phyloP scores from a whole-genome alignment of 805 yeast species.

The Myxozyma kluyveri region DNA sequence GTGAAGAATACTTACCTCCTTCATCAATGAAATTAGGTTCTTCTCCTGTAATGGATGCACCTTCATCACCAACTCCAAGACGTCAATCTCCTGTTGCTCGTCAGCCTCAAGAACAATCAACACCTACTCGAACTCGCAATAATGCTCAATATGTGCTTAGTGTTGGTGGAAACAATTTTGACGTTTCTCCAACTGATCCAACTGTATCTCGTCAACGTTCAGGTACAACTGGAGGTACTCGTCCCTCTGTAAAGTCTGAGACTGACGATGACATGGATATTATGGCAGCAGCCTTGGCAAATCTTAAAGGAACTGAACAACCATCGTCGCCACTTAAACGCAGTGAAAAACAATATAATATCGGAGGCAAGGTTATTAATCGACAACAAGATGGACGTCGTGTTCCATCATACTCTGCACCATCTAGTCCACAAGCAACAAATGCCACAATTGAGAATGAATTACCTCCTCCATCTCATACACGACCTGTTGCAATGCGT shows the following conservation, averaged over 20 bases:
- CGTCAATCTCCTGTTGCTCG: neutral
- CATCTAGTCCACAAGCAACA: slow-evolving; percentile 31
- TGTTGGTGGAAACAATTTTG: slow-evolving; percentile 26
- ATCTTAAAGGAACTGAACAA: slow-evolving; percentile 35
- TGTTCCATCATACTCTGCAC: slow-evolving; percentile 34
- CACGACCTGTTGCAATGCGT: neutral
- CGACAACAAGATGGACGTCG: slow-evolving; percentile 14
- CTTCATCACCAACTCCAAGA: neutral
- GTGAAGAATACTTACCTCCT: slow-evolving; percentile 1
- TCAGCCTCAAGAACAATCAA: neutral
- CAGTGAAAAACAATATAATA: slow-evolving; percentile 14
- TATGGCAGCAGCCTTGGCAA: slow-evolving; percentile 53
- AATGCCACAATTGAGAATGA: slow-evolving; percentile 8
- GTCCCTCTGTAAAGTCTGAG: neutral
- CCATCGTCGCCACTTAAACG: neutral
- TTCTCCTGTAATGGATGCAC: slow-evolving; percentile 5
- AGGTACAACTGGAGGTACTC: neutral
- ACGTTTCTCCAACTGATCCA: slow-evolving; percentile 3
- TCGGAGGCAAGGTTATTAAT: neutral
- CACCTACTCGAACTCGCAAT: slow-evolving; percentile 23
- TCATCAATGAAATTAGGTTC: neutral
- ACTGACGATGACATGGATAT: slow-evolving; percentile 44
- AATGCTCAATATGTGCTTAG: slow-evolving; percentile 21
- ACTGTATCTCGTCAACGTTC: neutral
- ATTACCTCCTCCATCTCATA: slow-evolving; percentile 17